phyloP scores from a whole-genome alignment of 331 rosid genomes.

The Prunus yedoensis region DNA sequence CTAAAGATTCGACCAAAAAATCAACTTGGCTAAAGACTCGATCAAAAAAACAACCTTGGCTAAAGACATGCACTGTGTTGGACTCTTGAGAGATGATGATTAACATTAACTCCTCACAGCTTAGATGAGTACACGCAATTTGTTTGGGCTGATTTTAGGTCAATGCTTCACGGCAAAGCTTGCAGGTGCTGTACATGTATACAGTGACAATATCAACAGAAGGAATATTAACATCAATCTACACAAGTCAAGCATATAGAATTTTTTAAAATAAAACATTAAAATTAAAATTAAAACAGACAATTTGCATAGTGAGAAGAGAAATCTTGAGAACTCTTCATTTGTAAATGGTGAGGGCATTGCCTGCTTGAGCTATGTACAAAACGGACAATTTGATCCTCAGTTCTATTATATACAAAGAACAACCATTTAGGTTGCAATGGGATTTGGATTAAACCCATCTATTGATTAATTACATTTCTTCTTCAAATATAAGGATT shows the following conservation, averaged over 20 bases:
- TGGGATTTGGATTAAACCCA: constrained; percentile 6
- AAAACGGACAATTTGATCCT: constrained; percentile 6
- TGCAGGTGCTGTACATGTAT: neutral
- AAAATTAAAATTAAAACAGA: neutral
- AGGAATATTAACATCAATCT: too few relatives aligned
- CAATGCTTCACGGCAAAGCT: neutral
- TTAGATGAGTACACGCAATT: too few relatives aligned
- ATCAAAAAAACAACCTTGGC: too few relatives aligned
- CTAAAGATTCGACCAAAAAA: too few relatives aligned
- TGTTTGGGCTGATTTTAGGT: too few relatives aligned
- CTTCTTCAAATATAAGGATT: constrained; percentile 66
- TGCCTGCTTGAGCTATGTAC: constrained; percentile 14
- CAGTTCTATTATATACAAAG: constrained; percentile 11
- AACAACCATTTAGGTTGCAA: constrained; percentile 11
- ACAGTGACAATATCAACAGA: neutral
- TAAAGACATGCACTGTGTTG: too few relatives aligned
- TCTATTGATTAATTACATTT: constrained; percentile 2
- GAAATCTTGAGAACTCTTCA: neutral
- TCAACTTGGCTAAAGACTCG: too few relatives aligned
- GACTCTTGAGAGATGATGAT: too few relatives aligned
- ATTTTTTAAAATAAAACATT: neutral
- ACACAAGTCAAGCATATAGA: neutral
- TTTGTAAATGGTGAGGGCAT: constrained; percentile 5
- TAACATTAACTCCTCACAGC: too few relatives aligned
- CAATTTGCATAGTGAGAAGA: neutral